These are phyloP conservation scores for Phytopythium mirpurense DNA, from an alignment of 352 stramenopile genomes.

Conservation along the genomic window DNA sequence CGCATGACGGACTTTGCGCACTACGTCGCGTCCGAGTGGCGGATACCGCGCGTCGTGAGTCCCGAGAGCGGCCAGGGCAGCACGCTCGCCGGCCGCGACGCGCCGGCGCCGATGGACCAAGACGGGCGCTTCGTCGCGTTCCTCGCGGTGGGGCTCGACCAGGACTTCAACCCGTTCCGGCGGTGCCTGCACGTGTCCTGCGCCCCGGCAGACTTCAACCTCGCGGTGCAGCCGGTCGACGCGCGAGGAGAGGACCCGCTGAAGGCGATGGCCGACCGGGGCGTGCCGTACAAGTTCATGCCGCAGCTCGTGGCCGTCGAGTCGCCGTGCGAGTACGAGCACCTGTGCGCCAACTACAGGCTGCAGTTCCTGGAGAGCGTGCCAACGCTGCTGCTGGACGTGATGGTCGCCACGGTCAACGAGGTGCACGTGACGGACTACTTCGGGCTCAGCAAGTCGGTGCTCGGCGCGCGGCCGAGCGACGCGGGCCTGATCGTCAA, in stretches of 20 bases:
- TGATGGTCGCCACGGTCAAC: slow-evolving; percentile 64
- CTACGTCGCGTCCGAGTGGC: slow-evolving; percentile 54
- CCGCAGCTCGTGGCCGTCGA: slow-evolving; percentile 44
- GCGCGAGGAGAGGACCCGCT: slow-evolving; percentile 24
- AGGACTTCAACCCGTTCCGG: slow-evolving; percentile 60
- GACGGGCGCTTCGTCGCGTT: slow-evolving; percentile 28
- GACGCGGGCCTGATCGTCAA: slow-evolving; percentile 16
- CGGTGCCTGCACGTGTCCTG: slow-evolving; percentile 52
- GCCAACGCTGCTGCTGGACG: slow-evolving; percentile 46
- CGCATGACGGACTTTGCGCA: slow-evolving; percentile 56
- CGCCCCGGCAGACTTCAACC: neutral
- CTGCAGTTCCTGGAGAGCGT: slow-evolving; percentile 55
- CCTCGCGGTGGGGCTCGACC: slow-evolving; percentile 56
- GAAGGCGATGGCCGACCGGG: slow-evolving; percentile 26
- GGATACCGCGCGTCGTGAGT: neutral
- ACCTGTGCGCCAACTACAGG: slow-evolving; percentile 34
- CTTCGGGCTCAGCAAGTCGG: slow-evolving; percentile 21
- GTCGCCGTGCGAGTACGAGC: slow-evolving; percentile 31
- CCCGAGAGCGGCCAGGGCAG: neutral
- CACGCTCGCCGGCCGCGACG: neutral
- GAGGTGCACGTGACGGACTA: slow-evolving; percentile 24
- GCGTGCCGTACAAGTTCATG: slow-evolving; percentile 38
- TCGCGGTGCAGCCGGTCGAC: neutral
- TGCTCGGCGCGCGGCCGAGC: slow-evolving; percentile 9
- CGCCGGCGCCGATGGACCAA: neutral